phyloP scores from a whole-genome alignment of 2,329 filamentous ascomycete genomes.

The Claviceps lovelessii region DNA sequence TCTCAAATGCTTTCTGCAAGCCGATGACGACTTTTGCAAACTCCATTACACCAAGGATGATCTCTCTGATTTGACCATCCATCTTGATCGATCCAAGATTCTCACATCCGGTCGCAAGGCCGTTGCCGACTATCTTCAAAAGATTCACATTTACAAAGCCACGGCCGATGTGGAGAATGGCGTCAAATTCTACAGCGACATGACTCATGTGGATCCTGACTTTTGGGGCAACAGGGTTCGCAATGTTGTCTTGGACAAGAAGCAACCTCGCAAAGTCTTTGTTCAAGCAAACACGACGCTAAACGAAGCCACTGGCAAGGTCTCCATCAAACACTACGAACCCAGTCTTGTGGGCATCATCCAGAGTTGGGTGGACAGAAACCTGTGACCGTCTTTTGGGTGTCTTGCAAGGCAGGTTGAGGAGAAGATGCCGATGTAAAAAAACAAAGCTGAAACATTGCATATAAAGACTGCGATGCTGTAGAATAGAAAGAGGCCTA shows the following conservation, averaged over 20 bases:
- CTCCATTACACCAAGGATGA: constrained; percentile 60
- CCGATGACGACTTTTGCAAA: constrained; percentile 75
- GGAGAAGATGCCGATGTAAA: neutral
- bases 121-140: constrained; percentile 76
- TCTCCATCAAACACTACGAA: constrained; percentile 75
- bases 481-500: constrained; percentile 1
- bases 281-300: constrained; percentile 83
- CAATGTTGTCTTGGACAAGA: constrained; percentile 58
- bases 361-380: constrained; percentile 60
- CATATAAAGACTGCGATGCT: neutral
- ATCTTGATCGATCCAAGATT: constrained; percentile 75
- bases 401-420: too few relatives aligned
- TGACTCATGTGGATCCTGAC: constrained; percentile 66
- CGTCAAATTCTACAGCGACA: constrained; percentile 65
- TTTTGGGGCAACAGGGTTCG: constrained; percentile 76
- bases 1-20: constrained; percentile 68
- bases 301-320: constrained; percentile 51
- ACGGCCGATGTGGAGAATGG: constrained; percentile 72
- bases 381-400: constrained; percentile 20
- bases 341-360: constrained; percentile 68
- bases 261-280: constrained; percentile 79
- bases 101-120: constrained; percentile 69
- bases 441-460: neutral
- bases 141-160: constrained; percentile 82
- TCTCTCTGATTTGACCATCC: constrained; percentile 68